Conservation (phyloP, 1,139 yeast species). For the Protomyces lactucae-debilis region DNA sequence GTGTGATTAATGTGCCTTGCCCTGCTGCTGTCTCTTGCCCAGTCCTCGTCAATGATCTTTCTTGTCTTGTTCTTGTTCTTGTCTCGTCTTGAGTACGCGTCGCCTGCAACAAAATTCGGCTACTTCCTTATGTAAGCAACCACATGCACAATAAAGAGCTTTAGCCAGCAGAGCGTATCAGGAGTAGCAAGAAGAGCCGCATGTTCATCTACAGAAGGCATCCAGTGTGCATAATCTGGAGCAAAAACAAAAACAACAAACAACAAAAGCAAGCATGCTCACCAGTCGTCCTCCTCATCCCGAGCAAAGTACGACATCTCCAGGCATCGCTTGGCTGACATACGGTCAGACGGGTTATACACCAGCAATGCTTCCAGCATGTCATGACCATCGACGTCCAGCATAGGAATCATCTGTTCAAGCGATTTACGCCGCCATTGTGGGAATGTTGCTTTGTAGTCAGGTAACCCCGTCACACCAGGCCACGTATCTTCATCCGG, state of each 20-base stretch:
- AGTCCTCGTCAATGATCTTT: not conserved
- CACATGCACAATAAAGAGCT: not conserved
- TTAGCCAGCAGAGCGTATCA: too few relatives aligned
- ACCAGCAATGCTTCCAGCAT: conserved; percentile 74
- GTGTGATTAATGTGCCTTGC: too few relatives aligned
- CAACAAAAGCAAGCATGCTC: not conserved
- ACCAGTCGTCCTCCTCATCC: not conserved
- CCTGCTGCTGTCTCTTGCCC: not conserved
- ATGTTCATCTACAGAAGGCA: not conserved
- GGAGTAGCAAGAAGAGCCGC: not conserved
- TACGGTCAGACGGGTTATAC: conserved; percentile 90
- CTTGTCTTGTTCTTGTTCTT: not conserved
- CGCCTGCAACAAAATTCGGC: not conserved
- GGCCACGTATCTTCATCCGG: conserved; percentile 96
- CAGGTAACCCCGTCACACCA: conserved; percentile 88
- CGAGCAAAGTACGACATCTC: conserved; percentile 71
- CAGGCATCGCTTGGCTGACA: conserved; percentile 90
- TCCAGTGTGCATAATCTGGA: not conserved
- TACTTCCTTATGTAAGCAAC: not conserved
- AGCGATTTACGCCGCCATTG: conserved; percentile 79
- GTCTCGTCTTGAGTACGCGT: not conserved
- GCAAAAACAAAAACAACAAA: not conserved
- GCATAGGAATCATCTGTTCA: conserved; percentile 63
- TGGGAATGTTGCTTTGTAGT: conserved; percentile 92
- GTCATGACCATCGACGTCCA: conserved; percentile 77